Evolutionary conservation across 2,329 filamentous ascomycete species (phyloP).

Genomic region (Colletotrichum chlorophyti): DNA sequence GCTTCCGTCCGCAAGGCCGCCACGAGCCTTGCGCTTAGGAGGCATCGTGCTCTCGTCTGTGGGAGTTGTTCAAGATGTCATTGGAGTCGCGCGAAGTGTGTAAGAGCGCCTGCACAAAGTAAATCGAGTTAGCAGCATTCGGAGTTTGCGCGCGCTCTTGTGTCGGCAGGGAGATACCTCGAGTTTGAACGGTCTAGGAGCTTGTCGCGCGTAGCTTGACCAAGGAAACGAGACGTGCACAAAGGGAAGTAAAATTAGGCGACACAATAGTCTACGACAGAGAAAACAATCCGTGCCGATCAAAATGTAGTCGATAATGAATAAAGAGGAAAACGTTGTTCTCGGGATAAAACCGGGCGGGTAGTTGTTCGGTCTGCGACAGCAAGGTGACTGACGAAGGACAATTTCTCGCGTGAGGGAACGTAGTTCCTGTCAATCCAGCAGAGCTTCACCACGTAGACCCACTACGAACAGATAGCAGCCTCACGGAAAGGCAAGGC

Average conservation of each 20-base stretch:
- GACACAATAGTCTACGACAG: conserved; percentile 1
- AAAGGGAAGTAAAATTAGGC: conserved; percentile 1
- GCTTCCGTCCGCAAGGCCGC: conserved; percentile 55
- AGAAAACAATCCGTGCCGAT: background rate
- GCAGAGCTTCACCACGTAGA: conserved; percentile 21
- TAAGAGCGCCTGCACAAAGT: background rate
- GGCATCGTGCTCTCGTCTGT: conserved; percentile 52
- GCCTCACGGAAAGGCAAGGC: conserved; percentile 27
- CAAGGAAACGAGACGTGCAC: conserved; percentile 11
- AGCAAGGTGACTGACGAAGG: conserved; percentile 8
- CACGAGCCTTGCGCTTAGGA: conserved; percentile 66
- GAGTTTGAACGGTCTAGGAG: background rate
- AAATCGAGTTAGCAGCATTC: background rate
- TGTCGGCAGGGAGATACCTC: conserved; percentile 2
- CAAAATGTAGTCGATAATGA: background rate
- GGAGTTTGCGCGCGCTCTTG: background rate
- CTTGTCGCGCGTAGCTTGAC: conserved; percentile 26
- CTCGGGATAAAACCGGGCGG: background rate
- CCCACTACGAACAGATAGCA: conserved; percentile 26
- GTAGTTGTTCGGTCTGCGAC: background rate
- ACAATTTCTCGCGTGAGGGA: conserved; percentile 26
- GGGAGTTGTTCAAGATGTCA: conserved; percentile 31
- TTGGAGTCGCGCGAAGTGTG: conserved; percentile 5
- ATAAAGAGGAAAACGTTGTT: background rate
- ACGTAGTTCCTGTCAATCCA: conserved; percentile 20